These are phyloP conservation scores for Vaucheria bursata DNA, from an alignment of 352 stramenopile genomes.

Conservation along the genomic window DNA sequence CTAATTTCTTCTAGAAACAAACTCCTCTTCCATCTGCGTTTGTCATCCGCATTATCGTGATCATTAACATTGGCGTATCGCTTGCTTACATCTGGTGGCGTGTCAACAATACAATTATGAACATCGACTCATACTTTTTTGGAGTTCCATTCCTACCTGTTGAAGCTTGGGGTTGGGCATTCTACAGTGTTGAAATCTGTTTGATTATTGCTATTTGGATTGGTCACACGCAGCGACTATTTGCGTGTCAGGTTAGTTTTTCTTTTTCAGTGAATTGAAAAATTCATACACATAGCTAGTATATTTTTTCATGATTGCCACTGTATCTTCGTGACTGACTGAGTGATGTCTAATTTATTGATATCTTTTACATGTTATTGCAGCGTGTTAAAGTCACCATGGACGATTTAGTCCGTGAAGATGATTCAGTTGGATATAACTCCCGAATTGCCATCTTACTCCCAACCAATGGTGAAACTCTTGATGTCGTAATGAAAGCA, in stretches of 20 bases:
- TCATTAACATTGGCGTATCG: not conserved
- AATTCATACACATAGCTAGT: too few species aligned
- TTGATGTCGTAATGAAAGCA: slow-evolving; percentile 46
- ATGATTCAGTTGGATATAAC: slow-evolving; percentile 16
- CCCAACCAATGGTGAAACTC: slow-evolving; percentile 36
- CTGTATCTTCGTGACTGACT: too few species aligned
- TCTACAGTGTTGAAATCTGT: slow-evolving; percentile 14
- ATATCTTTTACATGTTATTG: not conserved
- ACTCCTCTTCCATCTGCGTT: not conserved
- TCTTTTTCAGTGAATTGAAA: too few species aligned
- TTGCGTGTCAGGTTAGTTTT: slow-evolving; percentile 12
- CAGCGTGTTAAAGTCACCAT: slow-evolving; percentile 38
- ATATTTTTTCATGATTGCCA: too few species aligned
- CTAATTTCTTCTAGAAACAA: not conserved
- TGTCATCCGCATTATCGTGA: not conserved
- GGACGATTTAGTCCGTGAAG: slow-evolving; percentile 41
- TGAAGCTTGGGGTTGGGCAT: not conserved
- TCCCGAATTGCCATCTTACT: slow-evolving; percentile 26
- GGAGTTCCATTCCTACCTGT: slow-evolving; percentile 1
- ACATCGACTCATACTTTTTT: slow-evolving; percentile 10
- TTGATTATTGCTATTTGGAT: slow-evolving; percentile 46
- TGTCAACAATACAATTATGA: not conserved
- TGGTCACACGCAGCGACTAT: slow-evolving; percentile 41
- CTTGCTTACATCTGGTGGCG: not conserved
- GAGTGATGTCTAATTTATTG: too few species aligned